Percentiles rank a stretch among this genome's conserved stretches.
Evolutionary conservation across 2,329 filamentous ascomycete species (phyloP).

Genomic region (Ambrosiella beaveri): DNA sequence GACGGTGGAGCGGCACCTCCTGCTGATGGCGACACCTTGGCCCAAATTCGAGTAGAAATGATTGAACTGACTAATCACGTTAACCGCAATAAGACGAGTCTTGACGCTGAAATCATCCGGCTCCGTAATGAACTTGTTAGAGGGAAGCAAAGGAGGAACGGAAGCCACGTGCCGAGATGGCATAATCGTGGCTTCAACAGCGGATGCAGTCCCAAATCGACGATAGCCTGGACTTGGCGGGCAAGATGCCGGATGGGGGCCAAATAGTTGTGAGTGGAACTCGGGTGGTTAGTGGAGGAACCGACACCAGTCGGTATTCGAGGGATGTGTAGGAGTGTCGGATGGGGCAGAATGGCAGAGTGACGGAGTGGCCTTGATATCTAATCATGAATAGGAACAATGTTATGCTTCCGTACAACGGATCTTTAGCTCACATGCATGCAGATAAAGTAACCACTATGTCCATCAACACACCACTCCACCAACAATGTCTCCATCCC

Average conservation of each 20-base stretch:
- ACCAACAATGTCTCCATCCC: too few relatives aligned
- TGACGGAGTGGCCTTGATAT: background rate
- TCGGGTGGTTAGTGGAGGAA: too few relatives aligned
- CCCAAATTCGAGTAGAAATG: background rate
- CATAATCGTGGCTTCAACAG: slow-evolving; percentile 34
- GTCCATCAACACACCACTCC: too few relatives aligned
- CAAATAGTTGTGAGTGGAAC: background rate
- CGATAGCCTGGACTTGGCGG: background rate
- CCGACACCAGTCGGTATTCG: background rate
- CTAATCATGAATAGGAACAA: background rate
- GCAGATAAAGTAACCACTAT: too few relatives aligned
- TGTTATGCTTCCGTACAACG: background rate
- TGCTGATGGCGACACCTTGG: background rate
- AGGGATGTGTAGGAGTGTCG: background rate
- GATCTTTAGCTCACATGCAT: background rate
- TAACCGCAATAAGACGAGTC: background rate
- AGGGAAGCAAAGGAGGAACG: slow-evolving; percentile 27
- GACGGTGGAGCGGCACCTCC: too few relatives aligned
- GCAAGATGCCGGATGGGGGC: background rate
- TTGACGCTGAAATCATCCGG: slow-evolving; percentile 1
- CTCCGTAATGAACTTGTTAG: slow-evolving; percentile 5
- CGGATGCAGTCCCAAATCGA: slow-evolving; percentile 19
- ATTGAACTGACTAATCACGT: background rate
- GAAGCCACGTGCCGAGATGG: slow-evolving; percentile 37
- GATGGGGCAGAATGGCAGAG: background rate